Evolutionary conservation across 306 rosid species (phyloP), one percentile per base, ranked within the genome.

Genomic region (Cucurbita ficifolia): DNA sequence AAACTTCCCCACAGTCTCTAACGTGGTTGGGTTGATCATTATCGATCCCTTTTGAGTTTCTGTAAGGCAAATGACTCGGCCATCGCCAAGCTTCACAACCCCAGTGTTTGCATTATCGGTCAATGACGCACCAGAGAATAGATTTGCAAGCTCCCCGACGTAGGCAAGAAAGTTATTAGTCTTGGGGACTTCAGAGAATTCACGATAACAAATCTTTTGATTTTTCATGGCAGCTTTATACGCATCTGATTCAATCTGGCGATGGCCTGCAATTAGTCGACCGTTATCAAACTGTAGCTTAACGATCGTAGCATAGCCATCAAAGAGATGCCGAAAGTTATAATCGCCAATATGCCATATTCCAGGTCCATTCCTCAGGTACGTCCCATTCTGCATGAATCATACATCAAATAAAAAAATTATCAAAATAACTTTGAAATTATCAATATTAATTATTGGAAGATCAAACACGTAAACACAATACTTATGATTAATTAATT

Each of bases 81-180:
- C 95, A 14, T 94, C 99, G 0, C 86, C 96, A 0, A 94, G 95
- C 51, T 65, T 86, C 1, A 89, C 92, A 0, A 94, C 92, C 0
- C 97, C 99, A 0, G 99, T 94, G 81, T 89, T 94, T 3, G 99
- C 91, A 16, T 94, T 94, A 78, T 94, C 99, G 0, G 97, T 94
- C 0, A 94, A 74, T 0, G 99, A 91, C 0, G 88, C 83, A 11
- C 99, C 99, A 0, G 97, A 89, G 74, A 94, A 91, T n/a, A 94
- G 62, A 63, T 40, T 79, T 0, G 96, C 97, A 0, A 91, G 82
- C 79, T 94, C 99, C 0, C 95, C 92, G 2, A 91, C 78, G 10
- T 89, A 86, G 21, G 95, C 67, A 0, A 94, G 57, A 78, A 94
- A 91, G 60, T 83, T 91, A 17, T 76, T 84, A 0, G 86, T 70